Base-by-base conservation (phyloP, 306 rosid species). In the Trifolium subterraneum region DNA sequence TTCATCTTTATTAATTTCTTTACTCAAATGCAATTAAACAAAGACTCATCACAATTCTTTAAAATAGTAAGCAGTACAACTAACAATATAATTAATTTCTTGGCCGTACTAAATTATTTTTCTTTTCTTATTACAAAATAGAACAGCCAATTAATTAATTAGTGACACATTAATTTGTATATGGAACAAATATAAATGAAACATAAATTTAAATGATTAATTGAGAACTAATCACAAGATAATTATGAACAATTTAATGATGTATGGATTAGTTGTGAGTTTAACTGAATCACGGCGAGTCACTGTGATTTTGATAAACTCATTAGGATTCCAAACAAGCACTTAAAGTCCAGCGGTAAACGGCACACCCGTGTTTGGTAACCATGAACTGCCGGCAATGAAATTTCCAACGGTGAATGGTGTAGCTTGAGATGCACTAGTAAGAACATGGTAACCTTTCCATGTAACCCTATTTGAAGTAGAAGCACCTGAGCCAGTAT, bases 381-480 rank as follows among this genome's bases (percentile, higher is more conserved):
- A 55, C 97, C 97, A 92, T 1, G 88, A 76, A 23, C 48, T 33
- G 2, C 96, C 96, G 2, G 88, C 89, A 44, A 92, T 80, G 16
- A 92, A 87, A 72, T 63, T 92, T 0, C 81, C 90, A 27, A 89
- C 97, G 0, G 91, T 89, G 79, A 86, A 92, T 12, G 77, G 82
- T 7, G 93, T 61, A 16, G 93, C 97, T 45, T 86, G 86, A 2
- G 93, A 80, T 0, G 96, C 88, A 62, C 82, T 81, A 1, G 90
- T 89, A 60, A 89, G 87, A 16, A 89, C 87, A 71, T 62, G 89
- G 80, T 85, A 91, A 68, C 95, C 95, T 63, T 64, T 74, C 97
- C 97, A 91, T 0, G 23, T 81, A 10, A 91, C 92, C 79, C 97
- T 67, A 0, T 83, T 77, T 0, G 87, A 38, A 29, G 95, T 91